Base-by-base conservation (phyloP, 2,329 filamentous ascomycete species). In the Corniculantispora saksenae region DNA sequence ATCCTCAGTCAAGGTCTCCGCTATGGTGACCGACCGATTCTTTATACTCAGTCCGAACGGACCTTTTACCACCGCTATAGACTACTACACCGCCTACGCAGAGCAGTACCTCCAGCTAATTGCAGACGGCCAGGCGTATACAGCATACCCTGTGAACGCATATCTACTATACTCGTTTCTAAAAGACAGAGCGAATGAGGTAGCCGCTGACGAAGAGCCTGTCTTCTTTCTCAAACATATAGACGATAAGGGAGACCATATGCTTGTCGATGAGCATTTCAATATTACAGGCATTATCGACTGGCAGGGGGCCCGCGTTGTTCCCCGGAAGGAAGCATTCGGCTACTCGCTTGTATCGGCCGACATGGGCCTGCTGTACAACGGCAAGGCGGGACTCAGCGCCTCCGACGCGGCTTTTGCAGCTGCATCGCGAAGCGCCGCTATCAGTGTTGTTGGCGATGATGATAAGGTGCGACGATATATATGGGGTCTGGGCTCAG, bases 241-340 rank as follows among this genome's bases (percentile, higher is more conserved):
- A 5, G 79, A 83, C 59, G 78, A 82, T 62, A 83, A 81, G 67
- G 79, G 77, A 1, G 78, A 82, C 59, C 78, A 82, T 50, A 71
- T 83, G 10, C 69, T 83, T 7, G 74, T 77, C 1, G 76, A 83
- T 63, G 71, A 79, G 3, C 64, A 79, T 2, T 78, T 72, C 62
- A 79, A 80, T 60, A 78, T 83, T 32, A 80, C 75, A 7, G 77
- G 77, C 48, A 54, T 67, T 9, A 61, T 64, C 27, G 61, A 64
- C 55, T 64, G 61, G 61, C 61, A 66, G 19, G 29, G 61, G 17
- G 55, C 61, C 7, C 35, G 47, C 3, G 13, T 58, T 25, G 47
- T 65, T 15, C 59, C 59, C 19, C 32, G 29, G 7, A 21, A 29
- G 1, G 66, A 67, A 23, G 59, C 59, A 9, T 65, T 66, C 50